Base-by-base conservation (phyloP, 2,329 filamentous ascomycete genomes). In the Cryphonectria naterciae region DNA sequence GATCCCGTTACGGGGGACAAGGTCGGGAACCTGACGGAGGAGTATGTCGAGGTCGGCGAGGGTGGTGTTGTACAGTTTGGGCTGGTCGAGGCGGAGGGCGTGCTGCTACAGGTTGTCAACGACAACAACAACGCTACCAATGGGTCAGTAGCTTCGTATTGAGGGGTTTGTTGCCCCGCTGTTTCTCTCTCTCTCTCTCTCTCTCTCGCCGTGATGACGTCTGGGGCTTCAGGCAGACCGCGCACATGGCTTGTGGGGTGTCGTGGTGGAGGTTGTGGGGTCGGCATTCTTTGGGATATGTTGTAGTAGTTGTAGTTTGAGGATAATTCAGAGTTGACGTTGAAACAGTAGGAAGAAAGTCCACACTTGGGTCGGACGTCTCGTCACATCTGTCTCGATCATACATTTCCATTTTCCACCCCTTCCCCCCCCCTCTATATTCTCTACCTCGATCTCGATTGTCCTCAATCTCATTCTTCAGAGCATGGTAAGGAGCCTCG, bases 61-160 rank as follows among this genome's bases (percentile, higher is more conserved):
- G 65, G 71, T 10, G 79, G 79, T 6, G 46, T 72, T 2, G 65
- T 81, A 17, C 72, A 54, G 19, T 71, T 81, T 46, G 65, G 61
- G 15, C 43, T 80, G 2, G 72, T n/a, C 49, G 74, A 75, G 65
- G 79, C 79, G 1, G 77, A 80, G 74, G 79, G 70, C 10, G 77
- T 80, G 52, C 68, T 81, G 65, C 71, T 81, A 41, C 78, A 79
- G 74, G 65, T 77, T 32, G 63, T 58, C 58, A 39, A 43, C 11
- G 32, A 13, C 17, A 22, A 22, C 25, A 61, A 39, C n/a, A 35
- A 7, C n/a, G 15, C 54, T 4, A 46, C 43, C 5, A 39, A 39
- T 11, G 46, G 25, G 25, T 35, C 25, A 62, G 3, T 2, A 28
- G 37, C 13, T 32, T 62, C n/a, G 37, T 39, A 39, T 46, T n/a